A percentile compares a stretch with the other conserved stretches of the same genome.
Conservation (phyloP, 805 yeast species). For the Spathaspora passalidarum region DNA sequence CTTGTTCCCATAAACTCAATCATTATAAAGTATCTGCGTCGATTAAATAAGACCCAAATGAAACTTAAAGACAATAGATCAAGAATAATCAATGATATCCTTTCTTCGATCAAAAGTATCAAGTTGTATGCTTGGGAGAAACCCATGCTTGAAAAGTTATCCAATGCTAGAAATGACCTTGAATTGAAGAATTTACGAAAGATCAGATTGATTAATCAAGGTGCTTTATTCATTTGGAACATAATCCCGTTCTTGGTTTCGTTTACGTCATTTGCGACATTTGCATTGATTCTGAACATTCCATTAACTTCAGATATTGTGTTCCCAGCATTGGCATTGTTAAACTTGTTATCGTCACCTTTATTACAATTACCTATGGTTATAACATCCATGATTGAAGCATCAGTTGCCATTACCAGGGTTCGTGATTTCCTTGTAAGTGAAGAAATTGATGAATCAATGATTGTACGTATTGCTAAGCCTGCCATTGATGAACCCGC, state of each 20-base stretch:
- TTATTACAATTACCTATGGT: slow-evolving; percentile 57
- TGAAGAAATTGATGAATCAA: slow-evolving; percentile 42
- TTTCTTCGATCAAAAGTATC: slow-evolving; percentile 59
- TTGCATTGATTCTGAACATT: slow-evolving; percentile 39
- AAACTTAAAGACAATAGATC: slow-evolving; percentile 59
- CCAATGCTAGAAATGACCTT: slow-evolving; percentile 53
- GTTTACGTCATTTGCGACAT: slow-evolving; percentile 56
- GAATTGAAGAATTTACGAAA: slow-evolving; percentile 51
- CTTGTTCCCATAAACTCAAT: slow-evolving; percentile 58
- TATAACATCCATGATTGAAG: slow-evolving; percentile 56
- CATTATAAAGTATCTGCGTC: slow-evolving; percentile 44
- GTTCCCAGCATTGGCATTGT: slow-evolving; percentile 64
- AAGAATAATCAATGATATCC: slow-evolving; percentile 54
- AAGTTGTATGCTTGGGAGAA: slow-evolving; percentile 70
- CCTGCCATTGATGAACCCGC: slow-evolving; percentile 19
- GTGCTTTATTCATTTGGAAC: slow-evolving; percentile 58
- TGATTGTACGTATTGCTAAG: slow-evolving; percentile 9
- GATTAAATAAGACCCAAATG: slow-evolving; percentile 55
- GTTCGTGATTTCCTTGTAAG: slow-evolving; percentile 46
- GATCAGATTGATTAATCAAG: slow-evolving; percentile 41
- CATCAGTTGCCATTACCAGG: slow-evolving; percentile 56
- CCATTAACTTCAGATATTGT: slow-evolving; percentile 68
- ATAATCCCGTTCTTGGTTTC: slow-evolving; percentile 65
- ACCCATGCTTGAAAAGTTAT: slow-evolving; percentile 54
- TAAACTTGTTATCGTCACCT: slow-evolving; percentile 57